These are phyloP conservation scores for Atalantia buxifolia DNA, from an alignment of 345 rosid genomes.

Conservation along the genomic window DNA sequence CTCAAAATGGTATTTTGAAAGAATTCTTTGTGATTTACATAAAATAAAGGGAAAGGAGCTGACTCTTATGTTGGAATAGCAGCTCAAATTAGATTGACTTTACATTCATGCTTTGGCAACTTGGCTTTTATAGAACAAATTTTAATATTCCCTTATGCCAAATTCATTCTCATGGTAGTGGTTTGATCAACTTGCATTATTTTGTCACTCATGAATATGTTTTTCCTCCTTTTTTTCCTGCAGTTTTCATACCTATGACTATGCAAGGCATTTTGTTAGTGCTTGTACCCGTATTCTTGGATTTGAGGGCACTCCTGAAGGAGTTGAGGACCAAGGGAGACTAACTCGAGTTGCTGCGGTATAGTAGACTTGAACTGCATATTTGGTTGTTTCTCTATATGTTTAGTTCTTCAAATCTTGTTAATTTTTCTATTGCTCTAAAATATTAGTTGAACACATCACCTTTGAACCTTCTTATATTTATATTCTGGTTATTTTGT, in stretches of 20 bases:
- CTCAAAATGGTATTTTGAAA: neutral
- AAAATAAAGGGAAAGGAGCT: neutral
- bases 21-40: neutral
- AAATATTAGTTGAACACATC: slow-evolving; percentile 4
- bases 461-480: neutral
- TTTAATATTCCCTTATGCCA: neutral
- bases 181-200: neutral
- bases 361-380: slow-evolving; percentile 26
- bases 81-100: neutral
- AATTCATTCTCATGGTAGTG: neutral
- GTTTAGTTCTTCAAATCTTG: neutral
- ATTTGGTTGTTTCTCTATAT: slow-evolving; percentile 20
- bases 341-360: slow-evolving; percentile 98
- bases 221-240: neutral
- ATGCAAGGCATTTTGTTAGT: slow-evolving; percentile 98
- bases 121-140: neutral
- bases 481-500: slow-evolving; percentile 10
- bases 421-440: slow-evolving; percentile 6
- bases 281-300: slow-evolving; percentile 99
- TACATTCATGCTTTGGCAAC: neutral
- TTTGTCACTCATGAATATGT: neutral
- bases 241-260: slow-evolving; percentile 98
- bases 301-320: slow-evolving; percentile 98
- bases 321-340: slow-evolving; percentile 97
- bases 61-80: neutral